Conservation (phyloP, 345 rosid genomes). For the Angophora floribunda region DNA sequence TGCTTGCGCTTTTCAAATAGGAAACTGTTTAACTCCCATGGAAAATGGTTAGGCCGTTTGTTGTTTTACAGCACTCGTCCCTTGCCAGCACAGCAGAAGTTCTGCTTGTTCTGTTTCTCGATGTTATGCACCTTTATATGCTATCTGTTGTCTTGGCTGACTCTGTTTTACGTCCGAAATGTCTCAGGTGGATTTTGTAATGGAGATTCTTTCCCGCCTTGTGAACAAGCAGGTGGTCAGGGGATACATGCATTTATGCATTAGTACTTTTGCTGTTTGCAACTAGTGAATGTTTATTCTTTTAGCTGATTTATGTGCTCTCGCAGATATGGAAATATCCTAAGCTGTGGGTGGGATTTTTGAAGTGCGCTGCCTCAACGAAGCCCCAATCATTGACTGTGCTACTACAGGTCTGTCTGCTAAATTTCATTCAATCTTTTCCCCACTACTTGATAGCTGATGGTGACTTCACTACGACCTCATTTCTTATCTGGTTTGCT, state of each 20-base stretch:
- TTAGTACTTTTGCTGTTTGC: background rate
- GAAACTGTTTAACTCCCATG: background rate
- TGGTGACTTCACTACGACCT: background rate
- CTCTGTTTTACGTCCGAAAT: background rate
- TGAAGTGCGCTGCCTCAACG: constrained; percentile 78
- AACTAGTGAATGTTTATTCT: background rate
- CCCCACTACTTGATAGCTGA: background rate
- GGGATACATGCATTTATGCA: background rate
- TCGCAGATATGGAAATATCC: constrained; percentile 96
- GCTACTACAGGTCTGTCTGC: constrained; percentile 72
- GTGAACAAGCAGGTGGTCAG: constrained; percentile 80
- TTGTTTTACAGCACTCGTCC: background rate
- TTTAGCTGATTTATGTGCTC: background rate
- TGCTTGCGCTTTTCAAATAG: background rate
- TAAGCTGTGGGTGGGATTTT: constrained; percentile 96
- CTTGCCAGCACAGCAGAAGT: background rate
- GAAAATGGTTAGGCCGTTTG: background rate
- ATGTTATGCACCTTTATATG: background rate
- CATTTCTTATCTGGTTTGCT: background rate
- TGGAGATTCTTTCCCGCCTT: constrained; percentile 96
- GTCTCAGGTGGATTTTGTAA: constrained; percentile 74
- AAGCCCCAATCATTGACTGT: constrained; percentile 89
- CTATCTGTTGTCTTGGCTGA: background rate
- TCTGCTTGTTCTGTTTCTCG: background rate
- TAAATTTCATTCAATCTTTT: background rate